Evolutionary conservation across 345 rosid genomes (phyloP), one percentile per base, ranked within the genome.

Genomic region (Brassica juncea): DNA sequence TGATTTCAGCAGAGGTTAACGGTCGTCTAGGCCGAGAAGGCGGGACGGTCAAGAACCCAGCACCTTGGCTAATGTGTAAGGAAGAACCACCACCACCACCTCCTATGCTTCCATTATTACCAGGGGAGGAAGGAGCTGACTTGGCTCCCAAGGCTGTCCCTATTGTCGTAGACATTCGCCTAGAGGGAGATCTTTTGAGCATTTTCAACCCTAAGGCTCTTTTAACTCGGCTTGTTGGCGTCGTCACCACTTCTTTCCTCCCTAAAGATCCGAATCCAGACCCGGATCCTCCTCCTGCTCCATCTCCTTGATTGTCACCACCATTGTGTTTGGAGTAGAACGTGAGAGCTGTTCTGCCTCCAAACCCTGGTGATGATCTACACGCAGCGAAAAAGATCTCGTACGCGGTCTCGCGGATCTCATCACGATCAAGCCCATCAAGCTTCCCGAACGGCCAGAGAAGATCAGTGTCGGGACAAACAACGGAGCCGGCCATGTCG

Each of bases 341-440:
- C 2, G 83, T 86, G 59, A 92, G 76, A 19, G 90, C 86, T 9
- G 84, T 89, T 52, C 88, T 83, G 1, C 95, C 99, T 25, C 97
- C 96, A 1, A 92, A 94, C 4, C 95, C 94, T 0, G 99, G 97
- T 12, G 95, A 90, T 9, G 97, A 91, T 2, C 99, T 85, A 69
- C 98, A 95, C 0, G 97, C 81, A 0, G 93, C 89, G 81, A 95
- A 90, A 80, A 95, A 93, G 2, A 95, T 85, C 87, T 93, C 99
- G 31, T 95, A 95, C 10, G 99, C 93, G 0, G 92, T 85, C 75
- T 89, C 94, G 0, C 97, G 88, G 72, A 95, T 81, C 21, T 93
- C 98, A 8, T 91, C 90, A 1, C 80, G 31, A 7, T 90, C 92
- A 2, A 91, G 83, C 23, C 80, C 85, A 3, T 84, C 82, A 23